Percentiles rank a stretch among this genome's conserved stretches.
These are phyloP conservation scores for Suillus paluster DNA, from an alignment of 768 basidiomycete genomes.

Conservation along the genomic window DNA sequence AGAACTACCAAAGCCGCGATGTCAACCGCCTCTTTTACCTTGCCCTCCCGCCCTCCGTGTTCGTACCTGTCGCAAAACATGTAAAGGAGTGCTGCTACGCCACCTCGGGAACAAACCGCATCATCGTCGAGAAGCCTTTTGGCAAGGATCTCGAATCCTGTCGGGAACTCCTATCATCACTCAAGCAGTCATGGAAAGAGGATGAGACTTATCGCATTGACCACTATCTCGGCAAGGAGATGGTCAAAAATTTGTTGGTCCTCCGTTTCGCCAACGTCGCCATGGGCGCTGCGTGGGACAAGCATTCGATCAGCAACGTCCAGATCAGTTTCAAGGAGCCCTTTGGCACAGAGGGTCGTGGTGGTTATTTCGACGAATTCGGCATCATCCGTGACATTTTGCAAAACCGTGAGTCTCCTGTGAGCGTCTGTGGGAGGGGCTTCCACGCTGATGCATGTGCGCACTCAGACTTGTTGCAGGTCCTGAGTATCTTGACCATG, in stretches of 20 bases:
- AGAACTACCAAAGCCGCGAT: slow-evolving; percentile 61
- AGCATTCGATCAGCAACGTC: slow-evolving; percentile 93
- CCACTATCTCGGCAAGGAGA: slow-evolving; percentile 99
- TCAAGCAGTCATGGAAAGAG: slow-evolving; percentile 91
- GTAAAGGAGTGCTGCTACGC: slow-evolving; percentile 83
- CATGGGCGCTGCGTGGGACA: slow-evolving; percentile 90
- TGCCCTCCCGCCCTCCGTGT: slow-evolving; percentile 96
- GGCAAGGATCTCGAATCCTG: slow-evolving; percentile 92
- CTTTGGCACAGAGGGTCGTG: slow-evolving; percentile 98
- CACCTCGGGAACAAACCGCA: slow-evolving; percentile 75
- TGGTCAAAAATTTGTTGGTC: slow-evolving; percentile 98
- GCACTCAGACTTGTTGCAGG: slow-evolving; percentile 85
- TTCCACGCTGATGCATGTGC: slow-evolving; percentile 21
- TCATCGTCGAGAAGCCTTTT: slow-evolving; percentile 99
- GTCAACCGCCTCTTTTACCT: slow-evolving; percentile 94
- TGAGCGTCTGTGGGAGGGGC: slow-evolving; percentile 13
- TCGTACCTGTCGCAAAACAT: slow-evolving; percentile 85
- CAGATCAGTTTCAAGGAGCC: slow-evolving; percentile 99
- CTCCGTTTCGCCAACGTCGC: slow-evolving; percentile 95
- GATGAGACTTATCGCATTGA: slow-evolving; percentile 99
- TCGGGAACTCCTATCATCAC: slow-evolving; percentile 70
- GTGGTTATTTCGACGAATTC: slow-evolving; percentile 99
- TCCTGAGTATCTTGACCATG: slow-evolving; percentile 94
- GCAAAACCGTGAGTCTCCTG: slow-evolving; percentile 86
- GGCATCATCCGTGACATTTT: slow-evolving; percentile 97